A percentile compares a stretch with the other conserved stretches of the same genome.
These are phyloP conservation scores for Leccinum ochraceum DNA, from an alignment of 768 basidiomycete genomes.

Conservation along the genomic window DNA sequence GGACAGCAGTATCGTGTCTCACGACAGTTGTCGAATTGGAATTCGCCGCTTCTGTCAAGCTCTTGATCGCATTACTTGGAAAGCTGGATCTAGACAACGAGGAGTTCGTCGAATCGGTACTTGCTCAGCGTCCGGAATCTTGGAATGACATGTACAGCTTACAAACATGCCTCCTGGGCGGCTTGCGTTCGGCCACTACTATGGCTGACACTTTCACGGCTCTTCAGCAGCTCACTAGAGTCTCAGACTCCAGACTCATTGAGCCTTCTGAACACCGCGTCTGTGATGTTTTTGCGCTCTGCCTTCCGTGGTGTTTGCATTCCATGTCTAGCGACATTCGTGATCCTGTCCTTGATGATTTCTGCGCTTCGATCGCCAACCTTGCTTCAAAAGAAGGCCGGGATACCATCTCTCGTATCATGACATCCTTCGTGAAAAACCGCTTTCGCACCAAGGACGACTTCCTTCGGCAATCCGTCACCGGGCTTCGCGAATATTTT, in stretches of 20 bases:
- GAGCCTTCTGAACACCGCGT: constrained; percentile 71
- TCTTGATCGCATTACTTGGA: constrained; percentile 64
- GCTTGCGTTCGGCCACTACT: constrained; percentile 78
- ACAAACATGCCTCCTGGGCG: constrained; percentile 72
- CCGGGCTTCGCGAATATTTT: constrained; percentile 85
- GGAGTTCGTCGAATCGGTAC: constrained; percentile 64
- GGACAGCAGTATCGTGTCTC: constrained; percentile 81
- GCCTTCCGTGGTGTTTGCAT: constrained; percentile 87
- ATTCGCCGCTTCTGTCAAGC: constrained; percentile 63
- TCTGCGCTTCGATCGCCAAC: constrained; percentile 70
- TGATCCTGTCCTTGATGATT: constrained; percentile 61
- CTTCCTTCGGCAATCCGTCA: constrained; percentile 87
- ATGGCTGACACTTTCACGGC: constrained; percentile 65
- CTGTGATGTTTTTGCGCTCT: constrained; percentile 78
- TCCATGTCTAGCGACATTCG: constrained; percentile 66
- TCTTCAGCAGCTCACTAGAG: constrained; percentile 60
- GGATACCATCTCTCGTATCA: constrained; percentile 81
- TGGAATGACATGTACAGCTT: constrained; percentile 69
- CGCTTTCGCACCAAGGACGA: constrained; percentile 93
- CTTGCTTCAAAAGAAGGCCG: constrained; percentile 74
- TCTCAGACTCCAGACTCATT: constrained; percentile 64
- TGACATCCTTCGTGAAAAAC: constrained; percentile 84
- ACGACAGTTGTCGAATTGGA: constrained; percentile 83
- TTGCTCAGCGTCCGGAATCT: constrained; percentile 64
- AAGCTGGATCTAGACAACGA: constrained; percentile 73